A percentile compares a stretch with the other conserved stretches of the same genome.
Evolutionary conservation across 331 rosid species (phyloP).

Genomic region (Rhamnella rubrinervis): DNA sequence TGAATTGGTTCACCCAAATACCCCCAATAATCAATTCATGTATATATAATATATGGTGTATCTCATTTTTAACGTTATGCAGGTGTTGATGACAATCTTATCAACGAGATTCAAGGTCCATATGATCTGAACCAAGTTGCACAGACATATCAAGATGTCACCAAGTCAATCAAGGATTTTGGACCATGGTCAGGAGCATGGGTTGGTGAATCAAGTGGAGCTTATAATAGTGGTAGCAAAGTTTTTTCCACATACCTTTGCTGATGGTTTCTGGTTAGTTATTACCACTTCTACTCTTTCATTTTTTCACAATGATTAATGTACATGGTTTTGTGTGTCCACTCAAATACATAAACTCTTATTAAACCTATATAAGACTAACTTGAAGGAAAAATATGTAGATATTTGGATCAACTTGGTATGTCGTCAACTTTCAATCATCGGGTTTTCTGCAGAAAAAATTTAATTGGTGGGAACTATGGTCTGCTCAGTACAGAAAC

Average conservation of each 20-base stretch:
- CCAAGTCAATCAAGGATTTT: conserved; percentile 20
- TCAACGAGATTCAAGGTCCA: conserved; percentile 54
- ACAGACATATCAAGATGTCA: conserved; percentile 40
- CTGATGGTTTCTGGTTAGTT: conserved; percentile 58
- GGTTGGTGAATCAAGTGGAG: conserved; percentile 89
- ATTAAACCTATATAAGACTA: not conserved
- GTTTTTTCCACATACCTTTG: conserved; percentile 59
- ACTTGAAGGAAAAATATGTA: conserved; percentile 1
- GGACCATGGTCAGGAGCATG: conserved; percentile 53
- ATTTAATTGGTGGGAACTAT: conserved; percentile 70
- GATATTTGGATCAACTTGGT: conserved; percentile 77
- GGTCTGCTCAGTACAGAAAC: conserved; percentile 61
- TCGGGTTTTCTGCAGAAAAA: conserved; percentile 62
- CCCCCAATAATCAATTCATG: not conserved
- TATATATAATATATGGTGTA: not conserved
- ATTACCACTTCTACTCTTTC: not conserved
- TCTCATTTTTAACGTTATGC: too few species aligned
- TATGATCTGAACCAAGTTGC: conserved; percentile 35
- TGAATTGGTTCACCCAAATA: not conserved
- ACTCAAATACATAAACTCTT: not conserved
- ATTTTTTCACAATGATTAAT: not conserved
- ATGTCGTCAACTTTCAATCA: conserved; percentile 55
- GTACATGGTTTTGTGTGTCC: not conserved
- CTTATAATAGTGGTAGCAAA: conserved; percentile 71
- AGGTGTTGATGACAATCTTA: conserved; percentile 52